Base-by-base conservation (phyloP, 192 early-diverging fungal species). In the Backusella luteola region DNA sequence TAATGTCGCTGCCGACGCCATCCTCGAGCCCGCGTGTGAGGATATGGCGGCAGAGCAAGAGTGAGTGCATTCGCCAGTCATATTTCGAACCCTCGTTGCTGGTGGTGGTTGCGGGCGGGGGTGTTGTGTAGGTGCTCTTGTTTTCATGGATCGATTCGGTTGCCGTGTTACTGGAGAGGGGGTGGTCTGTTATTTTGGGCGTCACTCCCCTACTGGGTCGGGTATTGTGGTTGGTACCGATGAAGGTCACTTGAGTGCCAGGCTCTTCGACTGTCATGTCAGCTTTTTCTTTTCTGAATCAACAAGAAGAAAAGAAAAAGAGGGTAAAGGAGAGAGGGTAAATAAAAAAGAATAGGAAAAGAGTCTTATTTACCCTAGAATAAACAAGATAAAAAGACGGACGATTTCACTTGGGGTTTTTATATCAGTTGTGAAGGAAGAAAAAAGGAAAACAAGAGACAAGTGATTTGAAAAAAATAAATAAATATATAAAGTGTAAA, bases 1-100 rank as follows among this genome's bases (percentile, higher is more conserved):
- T 74, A 11, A 90, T 82, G 59, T 90, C 89, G 41, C 85, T 83
- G 39, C 84, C 88, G 14, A 77, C 63, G n/a, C 88, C 86, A 3
- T 83, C 73, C 4, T 83, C 66, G 6, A 89, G 73, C 21, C 87
- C 88, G 8, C 82, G 76, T n/a, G 68, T 71, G 52, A 81, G 84
- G 66, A 89, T 83, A 67, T 89, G 88, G 35, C 69, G 69, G 29
- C 81, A 73, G 21, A 89, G 52, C 11, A 67, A 42, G 15, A 81
- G 35, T 26, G 76, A 67, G 21, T 81, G 80, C 19, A 73, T 72
- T 73, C 67, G 42, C 72, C 72, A 77, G 66, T 81, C 80, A 41
- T 81, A 77, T 67, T 75, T 75, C 19, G 36, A 56, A 66, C 53
- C 15, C 12, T 67, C 32, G 35, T 53, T 4, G 35, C 21, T 74